Evolutionary conservation across 2,329 filamentous ascomycete species (phyloP).

Genomic region (Dothiorella sarmentorum): DNA sequence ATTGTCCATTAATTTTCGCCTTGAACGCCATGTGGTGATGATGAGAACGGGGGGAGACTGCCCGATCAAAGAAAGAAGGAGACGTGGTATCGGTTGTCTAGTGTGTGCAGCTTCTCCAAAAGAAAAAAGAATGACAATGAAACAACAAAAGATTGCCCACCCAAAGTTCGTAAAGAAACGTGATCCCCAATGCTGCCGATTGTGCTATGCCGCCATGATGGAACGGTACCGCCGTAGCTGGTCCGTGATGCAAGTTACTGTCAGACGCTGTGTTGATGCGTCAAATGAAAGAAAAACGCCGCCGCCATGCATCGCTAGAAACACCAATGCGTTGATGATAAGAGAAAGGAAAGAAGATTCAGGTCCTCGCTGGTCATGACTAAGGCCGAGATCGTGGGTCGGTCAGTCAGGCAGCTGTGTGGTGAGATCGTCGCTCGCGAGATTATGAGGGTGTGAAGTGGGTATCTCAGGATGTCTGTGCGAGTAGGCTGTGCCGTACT

Average conservation of each 20-base stretch:
- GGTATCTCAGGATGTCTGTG: conserved; percentile 15
- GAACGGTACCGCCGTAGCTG: conserved; percentile 7
- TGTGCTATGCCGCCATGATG: conserved; percentile 14
- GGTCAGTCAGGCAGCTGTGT: neutral
- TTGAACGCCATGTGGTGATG: conserved; percentile 7
- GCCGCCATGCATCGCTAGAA: conserved; percentile 16
- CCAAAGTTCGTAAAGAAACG: conserved; percentile 11
- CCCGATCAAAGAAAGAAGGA: neutral
- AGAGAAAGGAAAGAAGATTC: conserved; percentile 7
- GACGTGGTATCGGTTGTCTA: conserved; percentile 7
- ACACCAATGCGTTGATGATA: conserved; percentile 13
- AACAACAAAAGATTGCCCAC: conserved; percentile 8
- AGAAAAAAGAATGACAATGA: conserved; percentile 6
- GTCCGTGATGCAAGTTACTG: conserved; percentile 8
- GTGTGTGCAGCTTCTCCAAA: conserved; percentile 6
- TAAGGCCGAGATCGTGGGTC: neutral
- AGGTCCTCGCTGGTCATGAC: neutral
- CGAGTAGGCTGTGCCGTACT: neutral
- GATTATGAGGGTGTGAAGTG: conserved; percentile 7
- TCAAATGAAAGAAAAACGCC: conserved; percentile 9
- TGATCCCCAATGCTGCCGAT: conserved; percentile 14
- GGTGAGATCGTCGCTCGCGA: conserved; percentile 12
- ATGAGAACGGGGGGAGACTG: neutral
- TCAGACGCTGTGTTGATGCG: conserved; percentile 1
- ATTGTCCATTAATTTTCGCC: neutral